Evolutionary conservation across 768 basidiomycete species (phyloP).

Genomic region (Fistulinella prunicolor): DNA sequence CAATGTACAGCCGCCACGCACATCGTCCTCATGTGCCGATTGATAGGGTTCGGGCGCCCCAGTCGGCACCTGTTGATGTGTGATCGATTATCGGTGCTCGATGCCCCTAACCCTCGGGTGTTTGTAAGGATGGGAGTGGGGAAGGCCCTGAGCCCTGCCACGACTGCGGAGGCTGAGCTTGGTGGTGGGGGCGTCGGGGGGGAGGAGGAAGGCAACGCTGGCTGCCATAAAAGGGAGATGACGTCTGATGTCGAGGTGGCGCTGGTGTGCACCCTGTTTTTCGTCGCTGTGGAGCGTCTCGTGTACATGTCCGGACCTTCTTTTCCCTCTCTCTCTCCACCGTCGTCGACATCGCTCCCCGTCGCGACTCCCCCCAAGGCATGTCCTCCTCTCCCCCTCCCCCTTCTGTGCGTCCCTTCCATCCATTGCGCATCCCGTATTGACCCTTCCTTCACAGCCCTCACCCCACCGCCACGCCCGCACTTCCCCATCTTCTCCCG

Average conservation of each 20-base stretch:
- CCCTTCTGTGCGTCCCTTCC: constrained; percentile 4
- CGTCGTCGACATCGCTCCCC: not conserved
- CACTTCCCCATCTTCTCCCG: constrained; percentile 5
- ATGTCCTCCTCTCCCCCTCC: constrained; percentile 16
- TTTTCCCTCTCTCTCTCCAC: constrained; percentile 6
- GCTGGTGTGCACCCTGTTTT: constrained; percentile 34
- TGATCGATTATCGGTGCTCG: too few species aligned
- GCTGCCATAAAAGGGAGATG: constrained; percentile 21
- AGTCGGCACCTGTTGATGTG: too few species aligned
- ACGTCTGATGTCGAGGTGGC: constrained; percentile 34
- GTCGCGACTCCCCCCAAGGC: not conserved
- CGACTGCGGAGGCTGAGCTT: too few species aligned
- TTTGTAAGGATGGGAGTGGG: too few species aligned
- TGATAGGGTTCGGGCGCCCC: too few species aligned
- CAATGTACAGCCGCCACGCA: not conserved
- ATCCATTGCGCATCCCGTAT: too few species aligned
- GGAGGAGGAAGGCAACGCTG: constrained; percentile 2
- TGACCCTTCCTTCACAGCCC: constrained; percentile 12
- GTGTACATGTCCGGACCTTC: constrained; percentile 27
- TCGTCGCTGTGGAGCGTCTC: constrained; percentile 33
- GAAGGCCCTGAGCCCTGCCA: too few species aligned
- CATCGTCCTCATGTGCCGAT: too few species aligned
- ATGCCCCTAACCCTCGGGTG: too few species aligned
- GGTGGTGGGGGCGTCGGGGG: not conserved
- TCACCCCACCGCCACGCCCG: not conserved